Base-by-base conservation (phyloP, 2,329 filamentous ascomycete species). In the Helicocarpus griseus region DNA sequence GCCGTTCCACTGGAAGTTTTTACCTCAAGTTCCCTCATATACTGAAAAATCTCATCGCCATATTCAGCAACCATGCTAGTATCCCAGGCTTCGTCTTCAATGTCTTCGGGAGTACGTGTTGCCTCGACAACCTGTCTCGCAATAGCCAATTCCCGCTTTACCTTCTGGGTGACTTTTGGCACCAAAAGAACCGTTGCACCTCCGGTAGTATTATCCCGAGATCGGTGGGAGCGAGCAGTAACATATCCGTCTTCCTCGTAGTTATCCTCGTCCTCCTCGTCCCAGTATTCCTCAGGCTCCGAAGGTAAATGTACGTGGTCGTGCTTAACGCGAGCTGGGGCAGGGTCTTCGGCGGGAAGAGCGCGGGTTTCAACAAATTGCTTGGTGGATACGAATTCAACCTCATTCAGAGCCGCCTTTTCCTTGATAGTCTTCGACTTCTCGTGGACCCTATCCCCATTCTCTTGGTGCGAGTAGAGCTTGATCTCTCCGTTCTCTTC, bases 1-100 rank as follows among this genome's bases (percentile, higher is more conserved):
- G 13, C 33, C 26, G 19, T n/a, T 24, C 28, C 48, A 24, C 35
- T 38, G 8, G 31, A 39, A 53, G 43, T 29, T 64, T 76, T 64
- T 72, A 89, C 87, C 83, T 98, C 93, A 48, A 95, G 82, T 53
- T 87, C 78, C 49, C 81, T 82, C 87, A 97, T 89, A 72, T 97
- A 95, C 24, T 81, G 77, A 62, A 97, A 96, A 60, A 98, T 97
- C 62, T 98, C 93, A 14, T 95, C 89, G 45, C 86, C 86, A 63
- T 98, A 98, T 65, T 97, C 91, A 9, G 90, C 87, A 48, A 97
- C 93, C 93, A 98, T 97, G 65, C 87, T 95, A 31, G 91, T 89
- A 65, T 97, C 93, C 82, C 86, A 95, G 49, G 79, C 76, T 65
- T 97, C 91, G 57, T 96, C 91, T 56, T 95, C 87, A 38, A 89